Evolutionary conservation across 73 alveolate species (phyloP), one percentile per base, ranked within the genome.

Genomic region (Diophrys appendiculata): DNA sequence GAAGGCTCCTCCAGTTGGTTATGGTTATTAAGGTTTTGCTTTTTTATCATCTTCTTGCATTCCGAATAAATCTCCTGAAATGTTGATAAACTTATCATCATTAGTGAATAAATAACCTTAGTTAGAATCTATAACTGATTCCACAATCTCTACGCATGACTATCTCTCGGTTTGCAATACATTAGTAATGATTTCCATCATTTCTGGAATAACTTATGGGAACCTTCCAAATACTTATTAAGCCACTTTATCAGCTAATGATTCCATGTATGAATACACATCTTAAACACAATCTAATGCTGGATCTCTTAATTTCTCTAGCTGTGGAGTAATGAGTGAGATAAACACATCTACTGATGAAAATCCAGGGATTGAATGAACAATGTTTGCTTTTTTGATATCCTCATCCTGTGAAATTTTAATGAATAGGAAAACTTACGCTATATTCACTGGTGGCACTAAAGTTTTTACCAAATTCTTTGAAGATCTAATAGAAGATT

Each of bases 321-420:
- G 90, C 29, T 70, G 78, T 14, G 97, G 95, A 34, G 84, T 75
- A 29, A 91, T 54, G 24, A 91, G 64, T 65, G 80, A 88, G 65
- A 53, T 68, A 70, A 91, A 91, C 5, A 88, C 97, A 82, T 90
- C 98, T 11, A 95, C 96, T 0, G 98, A 94, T 23, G 96, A 95
- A 79, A 93, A 95, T 0, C 98, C 99, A 13, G 98, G 98, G 67
- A 95, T 74, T 30, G 96, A 73, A 73, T 95, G 98, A 67, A 90
- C 77, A 23, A 83, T 81, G 68, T 93, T 87, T 25, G 98, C 98
- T 33, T 82, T 72, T 33, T 84, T 90, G 68, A 94, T 93, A 82
- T 92, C 97, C 24, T 82, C 87, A 54, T 94, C 98, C 0, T 81
- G 71, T 23, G 13, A 31, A 11, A 23, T 23, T 23, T 60, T 3